These are phyloP conservation scores for Thymus quinquecostatus DNA, from an alignment of 257 asterid species.

Conservation along the genomic window DNA sequence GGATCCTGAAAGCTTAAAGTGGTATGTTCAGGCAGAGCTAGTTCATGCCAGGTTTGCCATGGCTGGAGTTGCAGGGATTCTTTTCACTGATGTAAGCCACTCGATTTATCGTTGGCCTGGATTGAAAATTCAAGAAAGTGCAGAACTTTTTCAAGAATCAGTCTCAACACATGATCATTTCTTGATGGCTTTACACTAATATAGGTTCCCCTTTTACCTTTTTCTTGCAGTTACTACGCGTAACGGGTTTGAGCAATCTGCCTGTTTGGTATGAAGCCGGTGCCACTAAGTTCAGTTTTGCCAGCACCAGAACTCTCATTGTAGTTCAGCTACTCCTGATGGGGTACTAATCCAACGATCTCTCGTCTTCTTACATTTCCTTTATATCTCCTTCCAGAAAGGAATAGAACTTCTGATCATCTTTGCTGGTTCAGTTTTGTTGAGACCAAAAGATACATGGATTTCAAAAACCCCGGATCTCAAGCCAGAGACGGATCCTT, in stretches of 20 bases:
- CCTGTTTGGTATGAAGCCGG: slow-evolving; percentile 97
- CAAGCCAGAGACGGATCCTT: slow-evolving; percentile 81
- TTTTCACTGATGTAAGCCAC: slow-evolving; percentile 65
- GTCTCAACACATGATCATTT: background rate
- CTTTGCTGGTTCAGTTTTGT: slow-evolving; percentile 57
- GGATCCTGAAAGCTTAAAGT: slow-evolving; percentile 81
- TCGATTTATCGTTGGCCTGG: no score
- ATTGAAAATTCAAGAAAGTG: no score
- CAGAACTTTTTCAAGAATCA: background rate
- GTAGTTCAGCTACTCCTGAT: slow-evolving; percentile 75
- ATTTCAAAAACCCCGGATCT: slow-evolving; percentile 76
- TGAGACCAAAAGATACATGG: slow-evolving; percentile 89
- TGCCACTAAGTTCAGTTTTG: slow-evolving; percentile 73
- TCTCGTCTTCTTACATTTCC: background rate
- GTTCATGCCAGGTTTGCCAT: slow-evolving; percentile 93
- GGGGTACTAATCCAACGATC: slow-evolving; percentile 59
- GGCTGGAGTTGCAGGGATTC: slow-evolving; percentile 97
- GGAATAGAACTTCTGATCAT: background rate
- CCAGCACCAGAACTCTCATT: slow-evolving; percentile 70
- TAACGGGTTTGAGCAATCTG: slow-evolving; percentile 66
- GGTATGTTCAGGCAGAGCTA: slow-evolving; percentile 93
- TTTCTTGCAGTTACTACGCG: slow-evolving; percentile 66
- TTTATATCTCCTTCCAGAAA: no score
- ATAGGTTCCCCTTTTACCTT: background rate
- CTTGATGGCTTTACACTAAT: background rate